These are phyloP conservation scores for Aspergillus tanneri DNA, from an alignment of 2,329 filamentous ascomycete species.

Conservation along the genomic window DNA sequence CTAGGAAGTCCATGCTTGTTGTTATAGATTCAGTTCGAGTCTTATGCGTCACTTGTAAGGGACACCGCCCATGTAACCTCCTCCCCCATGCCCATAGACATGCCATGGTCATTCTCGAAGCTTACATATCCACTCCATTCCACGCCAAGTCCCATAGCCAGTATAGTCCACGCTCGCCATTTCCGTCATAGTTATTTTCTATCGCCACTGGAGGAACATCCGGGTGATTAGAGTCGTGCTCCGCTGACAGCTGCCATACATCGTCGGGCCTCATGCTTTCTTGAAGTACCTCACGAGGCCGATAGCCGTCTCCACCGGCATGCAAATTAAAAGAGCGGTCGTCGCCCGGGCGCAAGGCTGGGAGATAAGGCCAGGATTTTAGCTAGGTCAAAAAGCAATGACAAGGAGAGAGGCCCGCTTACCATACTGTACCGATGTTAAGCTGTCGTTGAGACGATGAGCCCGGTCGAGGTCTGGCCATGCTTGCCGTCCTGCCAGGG, in stretches of 20 bases:
- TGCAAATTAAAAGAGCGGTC: slow-evolving; percentile 5
- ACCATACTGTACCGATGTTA: slow-evolving; percentile 27
- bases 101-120: no score
- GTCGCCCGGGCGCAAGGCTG: slow-evolving; percentile 15
- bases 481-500: slow-evolving; percentile 3
- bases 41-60: no score
- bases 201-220: not conserved
- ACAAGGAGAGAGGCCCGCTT: not conserved
- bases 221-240: slow-evolving; percentile 12
- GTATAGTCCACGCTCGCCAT: slow-evolving; percentile 27
- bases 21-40: no score
- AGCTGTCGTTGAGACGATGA: slow-evolving; percentile 25
- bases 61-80: no score
- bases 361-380: not conserved
- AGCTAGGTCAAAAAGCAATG: no score
- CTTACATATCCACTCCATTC: slow-evolving; percentile 16
- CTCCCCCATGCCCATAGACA: no score
- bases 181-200: slow-evolving; percentile 6
- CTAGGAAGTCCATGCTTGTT: no score
- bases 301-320: not conserved
- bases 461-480: slow-evolving; percentile 12
- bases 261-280: not conserved
- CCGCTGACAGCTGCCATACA: slow-evolving; percentile 6
- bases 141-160: slow-evolving; percentile 34
- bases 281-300: not conserved